Base-by-base conservation (phyloP, 306 rosid genomes). In the Quercus robur region DNA sequence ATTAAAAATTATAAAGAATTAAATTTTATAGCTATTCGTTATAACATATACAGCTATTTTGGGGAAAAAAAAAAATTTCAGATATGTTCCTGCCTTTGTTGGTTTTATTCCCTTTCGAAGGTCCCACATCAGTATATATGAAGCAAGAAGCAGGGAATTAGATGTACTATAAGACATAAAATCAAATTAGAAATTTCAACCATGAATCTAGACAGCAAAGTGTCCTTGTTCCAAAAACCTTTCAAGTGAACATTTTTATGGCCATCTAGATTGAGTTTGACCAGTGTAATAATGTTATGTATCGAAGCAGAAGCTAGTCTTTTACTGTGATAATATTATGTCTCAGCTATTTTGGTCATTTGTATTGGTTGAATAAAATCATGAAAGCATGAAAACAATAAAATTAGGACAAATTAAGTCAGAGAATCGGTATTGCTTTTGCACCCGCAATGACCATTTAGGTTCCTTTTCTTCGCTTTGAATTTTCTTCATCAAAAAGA, bases 71-170 rank as follows among this genome's bases (percentile, higher is more conserved):
- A 59, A 33, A 68, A 76, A 30, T 3, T 0, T 15, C 66, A 64
- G 71, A 19, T 55, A 62, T 76, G 28, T 15, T 17, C 12, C 21
- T 56, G 17, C 23, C 30, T 33, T 3, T 51, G 31, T 54, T 56
- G 69, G 30, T 66, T 19, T 75, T 75, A 17, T 71, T 68, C 44
- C 75, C 76, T 68, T 74, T 76, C 62, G 18, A 35, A 74, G 88
- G 83, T 81, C 82, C 77, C 80, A 67, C 71, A 4, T 26, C 70
- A 61, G 15, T 70, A 2, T 26, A 57, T 59, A 12, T 70, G 67
- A 52, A 51, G 70, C 15, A 68, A 52, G 88, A 85, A 51, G 54
- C 15, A 49, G 54, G 14, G 38, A 46, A 41, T 41, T 41, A 55
- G 55, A 28, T 3, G 58, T 73, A 18, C 49, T 54, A 3, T 51